Conservation (phyloP, 2,329 filamentous ascomycete genomes). For the Neofusicoccum laricinum region DNA sequence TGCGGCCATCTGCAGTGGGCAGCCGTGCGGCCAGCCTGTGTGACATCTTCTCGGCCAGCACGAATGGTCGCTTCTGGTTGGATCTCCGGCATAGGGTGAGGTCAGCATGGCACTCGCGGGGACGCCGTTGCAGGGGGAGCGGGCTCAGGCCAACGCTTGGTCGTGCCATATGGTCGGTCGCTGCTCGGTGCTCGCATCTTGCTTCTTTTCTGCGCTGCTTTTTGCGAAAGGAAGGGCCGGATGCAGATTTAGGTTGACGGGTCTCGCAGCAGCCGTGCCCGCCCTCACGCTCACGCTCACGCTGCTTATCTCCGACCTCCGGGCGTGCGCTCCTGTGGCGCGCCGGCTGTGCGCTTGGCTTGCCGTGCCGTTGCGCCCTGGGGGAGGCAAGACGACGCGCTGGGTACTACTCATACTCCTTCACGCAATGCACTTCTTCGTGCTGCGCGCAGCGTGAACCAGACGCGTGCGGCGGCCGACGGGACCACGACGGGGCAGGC, state of each 20-base stretch:
- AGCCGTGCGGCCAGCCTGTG: background rate
- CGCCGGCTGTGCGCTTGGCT: background rate
- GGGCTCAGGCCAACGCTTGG: background rate
- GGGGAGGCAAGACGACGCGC: background rate
- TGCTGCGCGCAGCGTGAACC: background rate
- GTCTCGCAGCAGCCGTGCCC: background rate
- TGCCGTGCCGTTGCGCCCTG: background rate
- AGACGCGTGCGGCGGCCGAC: background rate
- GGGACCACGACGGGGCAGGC: no score
- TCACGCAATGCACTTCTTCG: background rate
- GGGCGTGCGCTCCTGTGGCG: background rate
- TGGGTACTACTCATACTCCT: no score
- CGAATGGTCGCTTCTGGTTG: no score
- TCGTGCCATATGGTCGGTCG: background rate
- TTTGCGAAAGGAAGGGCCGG: background rate
- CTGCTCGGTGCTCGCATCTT: background rate
- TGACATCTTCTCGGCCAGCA: background rate
- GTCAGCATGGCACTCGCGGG: no score
- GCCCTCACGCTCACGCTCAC: no score
- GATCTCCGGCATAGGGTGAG: background rate
- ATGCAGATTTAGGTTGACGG: background rate
- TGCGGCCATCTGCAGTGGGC: no score
- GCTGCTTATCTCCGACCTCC: conserved; percentile 2
- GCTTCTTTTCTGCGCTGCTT: background rate
- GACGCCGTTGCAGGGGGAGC: background rate